A percentile compares a stretch with the other conserved stretches of the same genome.
Evolutionary conservation across 805 yeast genomes (phyloP).

Genomic region (Metschnikowia orientalis): DNA sequence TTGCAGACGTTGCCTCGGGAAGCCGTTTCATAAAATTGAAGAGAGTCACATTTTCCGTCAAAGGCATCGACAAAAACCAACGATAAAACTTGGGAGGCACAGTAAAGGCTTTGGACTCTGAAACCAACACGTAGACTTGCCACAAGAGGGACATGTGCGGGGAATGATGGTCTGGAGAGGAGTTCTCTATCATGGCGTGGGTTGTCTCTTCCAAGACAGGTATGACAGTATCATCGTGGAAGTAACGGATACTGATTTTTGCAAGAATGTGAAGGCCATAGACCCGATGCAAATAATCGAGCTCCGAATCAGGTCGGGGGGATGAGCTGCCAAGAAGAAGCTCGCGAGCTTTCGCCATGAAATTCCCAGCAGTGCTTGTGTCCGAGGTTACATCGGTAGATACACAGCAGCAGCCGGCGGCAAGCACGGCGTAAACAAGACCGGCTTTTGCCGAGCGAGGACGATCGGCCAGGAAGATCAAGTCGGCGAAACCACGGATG

Average conservation of each 20-base stretch:
- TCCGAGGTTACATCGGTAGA: no score
- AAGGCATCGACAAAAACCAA: conserved; percentile 13
- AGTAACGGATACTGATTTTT: conserved; percentile 38
- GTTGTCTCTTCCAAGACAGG: conserved; percentile 48
- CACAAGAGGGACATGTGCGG: conserved; percentile 37
- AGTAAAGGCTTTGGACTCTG: conserved; percentile 32
- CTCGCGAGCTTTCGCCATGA: no score
- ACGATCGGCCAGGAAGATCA: conserved; percentile 16
- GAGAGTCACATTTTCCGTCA: conserved; percentile 28
- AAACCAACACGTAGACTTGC: conserved; percentile 45
- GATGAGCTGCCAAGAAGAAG: no score
- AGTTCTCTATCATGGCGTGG: conserved; percentile 38
- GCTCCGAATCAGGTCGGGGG: no score
- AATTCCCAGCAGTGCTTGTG: no score
- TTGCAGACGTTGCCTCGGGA: conserved; percentile 19
- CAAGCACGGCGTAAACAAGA: conserved; percentile 40
- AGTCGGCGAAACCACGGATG: conserved; percentile 22
- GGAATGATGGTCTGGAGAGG: conserved; percentile 28
- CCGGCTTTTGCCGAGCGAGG: conserved; percentile 33
- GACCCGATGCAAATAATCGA: no score
- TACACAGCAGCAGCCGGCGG: conserved; percentile 44
- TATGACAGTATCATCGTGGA: conserved; percentile 45
- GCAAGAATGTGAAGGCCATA: conserved; percentile 37
- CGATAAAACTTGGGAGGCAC: conserved; percentile 20
- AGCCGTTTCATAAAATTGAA: no score